Evolutionary conservation across 2,329 filamentous ascomycete species (phyloP), one percentile per base, ranked within the genome.

Genomic region (Gyromitra esculenta): DNA sequence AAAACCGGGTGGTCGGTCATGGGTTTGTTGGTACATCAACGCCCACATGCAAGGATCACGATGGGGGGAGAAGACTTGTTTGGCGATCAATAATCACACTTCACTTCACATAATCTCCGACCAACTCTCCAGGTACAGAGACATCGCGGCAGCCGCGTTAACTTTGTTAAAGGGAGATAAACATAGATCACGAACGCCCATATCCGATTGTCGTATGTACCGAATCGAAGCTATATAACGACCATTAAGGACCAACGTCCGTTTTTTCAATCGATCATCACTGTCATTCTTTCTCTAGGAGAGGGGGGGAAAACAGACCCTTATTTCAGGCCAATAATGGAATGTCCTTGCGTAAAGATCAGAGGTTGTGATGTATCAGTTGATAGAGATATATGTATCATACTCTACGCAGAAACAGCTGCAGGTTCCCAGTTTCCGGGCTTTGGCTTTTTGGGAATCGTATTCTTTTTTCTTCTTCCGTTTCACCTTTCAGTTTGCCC

Each of bases 281-380:
- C 43, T 50, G 52, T 52, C 25, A 65, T n/a, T 35, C 11, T 37
- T 11, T 48, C 45, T 31, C 31, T 21, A 25, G 25, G 7, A 35
- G 13, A 37, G 25, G 25, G 2, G 25, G 4, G 25, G 13, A 18
- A 54, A 48, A 63, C 45, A 56, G 37, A 62, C 35, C 18, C 63
- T 9, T 66, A 39, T 25, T 35, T 57, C 56, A 21, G 8, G 11
- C 59, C 48, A 37, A 45, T 31, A 39, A 52, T 31, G 18, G 65
- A 7, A 70, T 39, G 72, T 75, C 72, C 48, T 69, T 68, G 72
- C 72, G 50, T 45, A 50, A 37, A 21, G 25, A 39, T 31, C 15
- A 31, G n/a, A 56, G 31, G 39, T 52, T 66, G 56, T 64, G 65
- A 71, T 75, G 31, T 52, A 65, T 75, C 50, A 57, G 39, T 50